A percentile compares a stretch with the other conserved stretches of the same genome.
Evolutionary conservation across 495 filamentous ascomycete species (phyloP).

Genomic region (Beverwykella pulmonaria): DNA sequence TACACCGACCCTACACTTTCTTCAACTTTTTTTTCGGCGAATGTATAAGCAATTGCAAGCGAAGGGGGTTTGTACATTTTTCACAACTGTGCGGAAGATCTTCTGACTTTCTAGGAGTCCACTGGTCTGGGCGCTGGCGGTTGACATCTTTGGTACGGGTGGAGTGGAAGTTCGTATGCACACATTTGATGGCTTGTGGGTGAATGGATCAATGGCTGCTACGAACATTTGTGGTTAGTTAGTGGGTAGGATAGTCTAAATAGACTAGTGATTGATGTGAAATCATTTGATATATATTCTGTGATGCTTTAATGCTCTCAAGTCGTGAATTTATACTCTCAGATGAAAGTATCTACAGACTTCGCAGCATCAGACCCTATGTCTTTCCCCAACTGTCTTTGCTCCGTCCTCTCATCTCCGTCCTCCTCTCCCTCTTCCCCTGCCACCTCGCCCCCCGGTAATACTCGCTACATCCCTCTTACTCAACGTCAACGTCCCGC

Average conservation of each 20-base stretch:
- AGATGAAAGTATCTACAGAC: too few relatives aligned
- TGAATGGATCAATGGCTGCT: neutral
- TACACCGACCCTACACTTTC: neutral
- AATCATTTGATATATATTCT: too few relatives aligned
- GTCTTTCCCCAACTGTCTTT: neutral
- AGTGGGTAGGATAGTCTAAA: neutral
- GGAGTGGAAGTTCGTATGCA: neutral
- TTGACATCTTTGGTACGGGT: neutral
- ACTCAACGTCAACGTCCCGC: slow-evolving; percentile 78
- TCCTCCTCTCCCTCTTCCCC: slow-evolving; percentile 63
- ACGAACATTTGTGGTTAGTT: neutral
- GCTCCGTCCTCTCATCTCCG: slow-evolving; percentile 72
- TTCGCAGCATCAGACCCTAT: too few relatives aligned
- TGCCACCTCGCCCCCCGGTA: too few relatives aligned
- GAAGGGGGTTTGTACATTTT: neutral
- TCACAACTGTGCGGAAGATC: neutral
- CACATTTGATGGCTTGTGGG: neutral
- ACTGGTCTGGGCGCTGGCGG: slow-evolving; percentile 13
- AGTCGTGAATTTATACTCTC: too few relatives aligned
- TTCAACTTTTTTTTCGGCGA: neutral
- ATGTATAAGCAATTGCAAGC: neutral
- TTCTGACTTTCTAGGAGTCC: neutral
- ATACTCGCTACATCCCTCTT: slow-evolving; percentile 74
- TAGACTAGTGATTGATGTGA: neutral
- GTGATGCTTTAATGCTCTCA: too few relatives aligned